Percentiles rank a stretch among this genome's conserved stretches.
Evolutionary conservation across 2,329 filamentous ascomycete genomes (phyloP).

Genomic region (Penicillium thymicola): DNA sequence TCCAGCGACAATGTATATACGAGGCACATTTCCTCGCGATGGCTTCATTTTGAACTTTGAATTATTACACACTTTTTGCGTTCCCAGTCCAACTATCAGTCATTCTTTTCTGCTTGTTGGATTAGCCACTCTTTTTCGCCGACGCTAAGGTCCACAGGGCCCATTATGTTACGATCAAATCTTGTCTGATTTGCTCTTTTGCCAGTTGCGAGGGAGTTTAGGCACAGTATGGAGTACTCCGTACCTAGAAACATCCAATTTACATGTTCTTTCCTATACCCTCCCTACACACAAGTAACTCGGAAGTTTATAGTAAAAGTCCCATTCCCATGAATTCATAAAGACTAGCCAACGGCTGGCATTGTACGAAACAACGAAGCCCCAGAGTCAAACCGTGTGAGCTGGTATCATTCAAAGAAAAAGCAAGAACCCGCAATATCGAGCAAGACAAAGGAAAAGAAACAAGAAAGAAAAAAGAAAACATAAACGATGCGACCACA

Average conservation of each 20-base stretch:
- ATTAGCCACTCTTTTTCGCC: background rate
- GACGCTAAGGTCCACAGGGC: too few species aligned
- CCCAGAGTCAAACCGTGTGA: conserved; percentile 32
- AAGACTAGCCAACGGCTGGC: conserved; percentile 24
- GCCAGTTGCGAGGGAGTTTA: too few species aligned
- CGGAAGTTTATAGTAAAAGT: conserved; percentile 14
- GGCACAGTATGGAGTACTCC: background rate
- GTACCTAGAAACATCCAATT: background rate
- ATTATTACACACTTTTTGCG: background rate
- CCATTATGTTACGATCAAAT: background rate
- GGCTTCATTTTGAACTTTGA: background rate
- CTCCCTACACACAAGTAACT: background rate
- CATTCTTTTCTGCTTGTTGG: background rate
- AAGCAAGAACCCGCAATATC: conserved; percentile 20
- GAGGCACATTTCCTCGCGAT: background rate
- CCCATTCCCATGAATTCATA: conserved; percentile 32
- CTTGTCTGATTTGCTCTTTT: background rate
- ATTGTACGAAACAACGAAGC: conserved; percentile 24
- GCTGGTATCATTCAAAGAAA: conserved; percentile 39
- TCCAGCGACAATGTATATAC: background rate
- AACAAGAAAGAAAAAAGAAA: conserved; percentile 2
- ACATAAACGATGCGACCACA: conserved; percentile 17
- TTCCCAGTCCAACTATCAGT: background rate
- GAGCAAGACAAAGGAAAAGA: conserved; percentile 17
- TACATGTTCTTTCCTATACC: background rate